Base-by-base conservation (phyloP, 2,329 filamentous ascomycete genomes). In the Fusarium temperatum region DNA sequence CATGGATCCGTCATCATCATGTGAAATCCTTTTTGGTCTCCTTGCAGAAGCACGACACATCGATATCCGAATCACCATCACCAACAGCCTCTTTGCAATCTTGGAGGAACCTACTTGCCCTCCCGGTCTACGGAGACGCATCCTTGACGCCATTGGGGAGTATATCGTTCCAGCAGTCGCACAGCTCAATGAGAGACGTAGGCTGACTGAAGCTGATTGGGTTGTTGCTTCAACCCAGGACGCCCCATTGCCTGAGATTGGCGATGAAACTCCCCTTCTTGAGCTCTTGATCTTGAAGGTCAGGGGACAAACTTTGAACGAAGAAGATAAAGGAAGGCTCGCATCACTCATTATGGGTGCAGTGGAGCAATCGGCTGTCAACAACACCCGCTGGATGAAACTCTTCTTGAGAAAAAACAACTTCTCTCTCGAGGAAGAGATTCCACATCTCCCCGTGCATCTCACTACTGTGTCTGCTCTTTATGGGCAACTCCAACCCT, bases 331-430 rank as follows among this genome's bases (percentile, higher is more conserved):
- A 22, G 24, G 11, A 8, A 48, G 77, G 41, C 69, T 81, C 44
- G 70, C 60, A 4, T 54, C 69, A 4, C 61, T 83, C 10, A 61
- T 82, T 24, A 64, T 78, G 26, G 63, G 63, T 4, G 62, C 75
- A 5, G 17, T 81, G 9, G 73, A 80, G 11, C 63, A 71, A 20
- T 84, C 81, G 1, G 77, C 77, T 22, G 39, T 41, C 2, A 80
- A 79, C 26, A 78, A 83, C 48, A 54, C 38, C 7, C 78, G 78
- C 30, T 84, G 82, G 82, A 77, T 78, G 28, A 50, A 68, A 1
- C 53, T 82, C 15, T 84, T 84, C 42, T 55, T 82, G 7, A 63
- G 67, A n/a, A 78, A 74, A 53, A 76, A 83, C 48, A 62, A 72
- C 0, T 77, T 83, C n/a, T 26, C 42, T 1, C 55, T 80, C 2